Percentiles rank a stretch among this genome's conserved stretches.
phyloP scores from a whole-genome alignment of 108 stramenopile species.

The Skeletonema marinoi region DNA sequence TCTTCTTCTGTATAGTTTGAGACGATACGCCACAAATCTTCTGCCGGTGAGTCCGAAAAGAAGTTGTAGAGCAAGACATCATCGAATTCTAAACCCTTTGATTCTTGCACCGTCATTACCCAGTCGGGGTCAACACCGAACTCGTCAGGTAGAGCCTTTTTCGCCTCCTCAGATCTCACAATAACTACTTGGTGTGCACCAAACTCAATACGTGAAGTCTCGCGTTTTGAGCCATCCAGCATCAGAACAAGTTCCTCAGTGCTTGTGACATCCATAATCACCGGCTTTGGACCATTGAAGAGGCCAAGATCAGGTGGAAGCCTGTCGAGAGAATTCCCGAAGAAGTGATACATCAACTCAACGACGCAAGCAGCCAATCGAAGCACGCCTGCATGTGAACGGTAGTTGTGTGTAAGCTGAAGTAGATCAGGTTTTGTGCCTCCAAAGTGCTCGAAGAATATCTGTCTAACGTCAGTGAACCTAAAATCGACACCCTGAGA shows the following conservation, averaged over 20 bases:
- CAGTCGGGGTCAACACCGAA: slow-evolving; percentile 44
- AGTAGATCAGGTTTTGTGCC: slow-evolving; percentile 28
- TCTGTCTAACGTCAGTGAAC: slow-evolving; percentile 52
- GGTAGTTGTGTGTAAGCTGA: slow-evolving; percentile 53
- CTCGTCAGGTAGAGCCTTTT: slow-evolving; percentile 42
- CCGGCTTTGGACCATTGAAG: slow-evolving; percentile 37
- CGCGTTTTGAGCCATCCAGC: slow-evolving; percentile 48
- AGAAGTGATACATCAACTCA: slow-evolving; percentile 45
- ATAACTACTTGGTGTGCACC: slow-evolving; percentile 57
- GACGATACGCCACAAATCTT: slow-evolving; percentile 34
- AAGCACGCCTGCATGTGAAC: slow-evolving; percentile 46
- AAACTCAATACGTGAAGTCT: slow-evolving; percentile 50
- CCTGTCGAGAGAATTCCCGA: slow-evolving; percentile 25
- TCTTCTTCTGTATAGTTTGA: slow-evolving; percentile 32
- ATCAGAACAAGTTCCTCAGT: slow-evolving; percentile 43
- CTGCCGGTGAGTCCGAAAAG: slow-evolving; percentile 41
- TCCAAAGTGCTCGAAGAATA: slow-evolving; percentile 40
- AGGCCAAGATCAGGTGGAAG: slow-evolving; percentile 46
- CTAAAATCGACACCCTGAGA: slow-evolving; percentile 52
- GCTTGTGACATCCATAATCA: slow-evolving; percentile 30
- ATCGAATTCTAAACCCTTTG: slow-evolving; percentile 51
- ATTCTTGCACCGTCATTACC: slow-evolving; percentile 47
- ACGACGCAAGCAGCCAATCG: slow-evolving; percentile 48
- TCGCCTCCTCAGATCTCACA: slow-evolving; percentile 48
- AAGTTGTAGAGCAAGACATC: slow-evolving; percentile 52